phyloP scores from a whole-genome alignment of 805 yeast species.

The Nakazawaea sp. region DNA sequence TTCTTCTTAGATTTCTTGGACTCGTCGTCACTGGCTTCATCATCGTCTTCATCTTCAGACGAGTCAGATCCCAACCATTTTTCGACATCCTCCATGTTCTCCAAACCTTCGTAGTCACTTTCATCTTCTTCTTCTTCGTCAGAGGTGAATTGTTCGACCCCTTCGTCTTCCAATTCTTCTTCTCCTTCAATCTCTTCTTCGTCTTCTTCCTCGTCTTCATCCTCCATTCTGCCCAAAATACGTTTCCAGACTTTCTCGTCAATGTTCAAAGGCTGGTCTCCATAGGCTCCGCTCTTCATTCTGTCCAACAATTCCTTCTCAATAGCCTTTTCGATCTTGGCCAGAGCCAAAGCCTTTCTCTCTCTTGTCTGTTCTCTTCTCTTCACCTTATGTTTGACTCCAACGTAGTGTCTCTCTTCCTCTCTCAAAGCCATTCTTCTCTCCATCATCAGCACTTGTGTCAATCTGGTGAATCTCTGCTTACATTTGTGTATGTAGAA shows the following conservation, averaged over 20 bases:
- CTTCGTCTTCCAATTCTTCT: constrained; percentile 31
- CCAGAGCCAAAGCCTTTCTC: constrained; percentile 94
- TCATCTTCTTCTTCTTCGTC: constrained; percentile 42
- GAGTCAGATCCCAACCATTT: constrained; percentile 25
- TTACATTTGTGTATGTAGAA: constrained; percentile 89
- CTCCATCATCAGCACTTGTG: constrained; percentile 93
- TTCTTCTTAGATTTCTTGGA: constrained; percentile 1
- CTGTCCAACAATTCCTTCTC: constrained; percentile 93
- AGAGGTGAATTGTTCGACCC: constrained; percentile 27
- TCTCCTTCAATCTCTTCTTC: constrained; percentile 38
- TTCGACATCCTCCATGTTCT: constrained; percentile 41
- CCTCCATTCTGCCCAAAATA: constrained; percentile 67
- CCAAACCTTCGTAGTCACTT: constrained; percentile 36
- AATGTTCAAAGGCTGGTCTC: constrained; percentile 95
- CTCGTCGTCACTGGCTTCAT: constrained; percentile 29
- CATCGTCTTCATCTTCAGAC: constrained; percentile 19
- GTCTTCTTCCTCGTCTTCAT: constrained; percentile 51
- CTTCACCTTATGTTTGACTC: constrained; percentile 88
- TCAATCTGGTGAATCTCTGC: constrained; percentile 89
- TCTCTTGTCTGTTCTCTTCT: constrained; percentile 93
- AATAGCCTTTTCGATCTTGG: constrained; percentile 92
- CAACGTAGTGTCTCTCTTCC: constrained; percentile 90
- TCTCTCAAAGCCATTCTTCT: constrained; percentile 86
- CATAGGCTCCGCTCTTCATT: constrained; percentile 95
- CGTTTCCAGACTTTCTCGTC: constrained; percentile 95